phyloP scores from a whole-genome alignment of 257 asterid genomes.

The Solanum virginianum region DNA sequence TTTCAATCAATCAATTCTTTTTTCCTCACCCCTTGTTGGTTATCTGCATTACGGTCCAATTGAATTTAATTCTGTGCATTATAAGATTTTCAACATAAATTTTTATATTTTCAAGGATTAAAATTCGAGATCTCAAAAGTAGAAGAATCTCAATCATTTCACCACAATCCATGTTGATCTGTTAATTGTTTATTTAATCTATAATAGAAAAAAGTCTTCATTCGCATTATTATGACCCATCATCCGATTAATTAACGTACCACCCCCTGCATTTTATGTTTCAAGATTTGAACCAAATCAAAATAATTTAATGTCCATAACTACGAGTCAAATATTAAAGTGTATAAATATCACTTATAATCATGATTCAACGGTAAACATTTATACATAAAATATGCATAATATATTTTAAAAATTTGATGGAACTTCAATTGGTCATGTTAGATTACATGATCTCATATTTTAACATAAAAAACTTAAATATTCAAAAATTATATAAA shows the following conservation, averaged over 20 bases:
- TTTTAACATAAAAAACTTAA: no score
- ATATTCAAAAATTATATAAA: no score
- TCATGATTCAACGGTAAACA: not conserved
- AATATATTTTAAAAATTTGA: no score
- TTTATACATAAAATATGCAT: no score
- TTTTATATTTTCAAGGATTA: no score
- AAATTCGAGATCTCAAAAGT: no score
- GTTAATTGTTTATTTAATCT: not conserved
- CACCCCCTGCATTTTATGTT: not conserved
- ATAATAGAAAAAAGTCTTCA: not conserved
- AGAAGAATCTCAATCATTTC: not conserved
- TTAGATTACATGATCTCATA: no score
- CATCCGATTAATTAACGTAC: not conserved
- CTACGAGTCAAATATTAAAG: not conserved
- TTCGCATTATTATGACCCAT: not conserved
- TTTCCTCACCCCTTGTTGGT: not conserved
- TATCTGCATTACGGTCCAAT: rapidly evolving
- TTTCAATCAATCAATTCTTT: not conserved
- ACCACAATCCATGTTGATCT: not conserved
- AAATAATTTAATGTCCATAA: not conserved
- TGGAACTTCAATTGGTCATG: no score
- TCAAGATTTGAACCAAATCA: not conserved
- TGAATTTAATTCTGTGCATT: not conserved
- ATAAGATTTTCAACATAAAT: not conserved
- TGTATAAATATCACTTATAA: not conserved